phyloP scores from a whole-genome alignment of 1,284 basidiomycete genomes.

The Phellinidium pouzarii region DNA sequence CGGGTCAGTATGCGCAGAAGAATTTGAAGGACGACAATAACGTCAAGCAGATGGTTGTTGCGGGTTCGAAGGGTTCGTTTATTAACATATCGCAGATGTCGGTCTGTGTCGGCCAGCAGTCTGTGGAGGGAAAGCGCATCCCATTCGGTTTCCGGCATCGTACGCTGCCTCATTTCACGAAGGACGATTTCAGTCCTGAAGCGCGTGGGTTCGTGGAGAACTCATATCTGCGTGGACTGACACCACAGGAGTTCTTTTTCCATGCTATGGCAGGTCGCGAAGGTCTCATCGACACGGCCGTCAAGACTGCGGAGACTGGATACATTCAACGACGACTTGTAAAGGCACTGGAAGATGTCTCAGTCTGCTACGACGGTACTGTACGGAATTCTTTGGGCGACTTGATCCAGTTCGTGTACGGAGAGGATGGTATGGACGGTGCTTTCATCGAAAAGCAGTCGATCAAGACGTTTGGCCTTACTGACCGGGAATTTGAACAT shows the following conservation, averaged over 20 bases:
- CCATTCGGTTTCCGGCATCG: conserved; percentile 98
- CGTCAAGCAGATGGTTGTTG: conserved; percentile 99
- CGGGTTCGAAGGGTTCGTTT: conserved; percentile 97
- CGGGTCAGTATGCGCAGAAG: conserved; percentile 93
- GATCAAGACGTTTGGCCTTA: conserved; percentile 84
- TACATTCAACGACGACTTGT: conserved; percentile 98
- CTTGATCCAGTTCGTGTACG: conserved; percentile 94
- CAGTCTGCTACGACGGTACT: conserved; percentile 97
- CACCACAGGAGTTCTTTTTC: conserved; percentile 99
- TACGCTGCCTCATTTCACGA: conserved; percentile 94
- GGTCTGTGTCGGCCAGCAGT: conserved; percentile 97
- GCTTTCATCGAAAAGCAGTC: conserved; percentile 95
- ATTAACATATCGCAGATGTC: conserved; percentile 99
- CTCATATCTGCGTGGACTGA: conserved; percentile 96
- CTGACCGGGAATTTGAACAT: conserved; percentile 80
- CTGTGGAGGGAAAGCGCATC: conserved; percentile 96
- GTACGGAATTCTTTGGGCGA: conserved; percentile 96
- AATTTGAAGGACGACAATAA: conserved; percentile 98
- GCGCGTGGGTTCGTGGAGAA: conserved; percentile 99
- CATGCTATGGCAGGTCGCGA: conserved; percentile 99
- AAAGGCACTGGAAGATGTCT: conserved; percentile 96
- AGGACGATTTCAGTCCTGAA: conserved; percentile 98
- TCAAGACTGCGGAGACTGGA: conserved; percentile 99
- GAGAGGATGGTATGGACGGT: conserved; percentile 98
- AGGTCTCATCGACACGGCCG: conserved; percentile 98